A percentile compares a stretch with the other conserved stretches of the same genome.
These are phyloP conservation scores for Xylona heveae DNA, from an alignment of 495 filamentous ascomycete species.

Conservation along the genomic window DNA sequence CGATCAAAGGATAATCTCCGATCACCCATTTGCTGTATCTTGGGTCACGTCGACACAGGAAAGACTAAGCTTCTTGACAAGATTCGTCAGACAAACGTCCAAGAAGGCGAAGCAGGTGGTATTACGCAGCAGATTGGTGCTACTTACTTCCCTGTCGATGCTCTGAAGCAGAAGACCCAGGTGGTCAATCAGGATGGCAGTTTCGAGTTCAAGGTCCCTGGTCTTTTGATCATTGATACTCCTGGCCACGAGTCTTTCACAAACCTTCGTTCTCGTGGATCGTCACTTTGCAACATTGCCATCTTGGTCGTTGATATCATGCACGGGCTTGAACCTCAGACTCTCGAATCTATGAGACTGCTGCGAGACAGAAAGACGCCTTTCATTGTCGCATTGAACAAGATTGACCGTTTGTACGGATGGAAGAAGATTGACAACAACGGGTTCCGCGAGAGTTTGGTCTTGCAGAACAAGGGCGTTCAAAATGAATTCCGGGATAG, in stretches of 20 bases:
- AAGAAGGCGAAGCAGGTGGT: conserved; percentile 98
- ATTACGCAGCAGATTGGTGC: conserved; percentile 99
- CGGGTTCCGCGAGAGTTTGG: conserved; percentile 82
- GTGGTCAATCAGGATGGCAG: conserved; percentile 79
- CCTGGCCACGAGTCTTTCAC: conserved; percentile 99
- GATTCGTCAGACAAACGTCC: conserved; percentile 95
- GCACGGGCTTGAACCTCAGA: conserved; percentile 98
- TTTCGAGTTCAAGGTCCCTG: conserved; percentile 96
- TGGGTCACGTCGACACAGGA: conserved; percentile 98
- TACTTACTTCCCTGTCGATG: conserved; percentile 96
- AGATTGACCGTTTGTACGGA: conserved; percentile 97
- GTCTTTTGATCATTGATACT: conserved; percentile 93
- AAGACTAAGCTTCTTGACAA: conserved; percentile 99
- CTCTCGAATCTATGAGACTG: conserved; percentile 87
- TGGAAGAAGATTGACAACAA: conserved; percentile 98
- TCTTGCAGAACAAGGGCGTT: conserved; percentile 77
- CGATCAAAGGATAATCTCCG: conserved; percentile 86
- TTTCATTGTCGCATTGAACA: conserved; percentile 98
- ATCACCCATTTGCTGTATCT: conserved; percentile 97
- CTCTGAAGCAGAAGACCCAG: conserved; percentile 70
- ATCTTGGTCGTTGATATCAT: conserved; percentile 99
- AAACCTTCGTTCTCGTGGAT: conserved; percentile 87
- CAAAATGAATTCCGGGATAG: conserved; percentile 89
- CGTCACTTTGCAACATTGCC: conserved; percentile 96
- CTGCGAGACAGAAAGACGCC: conserved; percentile 87